Percentiles rank a stretch among this genome's conserved stretches.
phyloP scores from a whole-genome alignment of 116 monocot species.

The Posidonia oceanica region DNA sequence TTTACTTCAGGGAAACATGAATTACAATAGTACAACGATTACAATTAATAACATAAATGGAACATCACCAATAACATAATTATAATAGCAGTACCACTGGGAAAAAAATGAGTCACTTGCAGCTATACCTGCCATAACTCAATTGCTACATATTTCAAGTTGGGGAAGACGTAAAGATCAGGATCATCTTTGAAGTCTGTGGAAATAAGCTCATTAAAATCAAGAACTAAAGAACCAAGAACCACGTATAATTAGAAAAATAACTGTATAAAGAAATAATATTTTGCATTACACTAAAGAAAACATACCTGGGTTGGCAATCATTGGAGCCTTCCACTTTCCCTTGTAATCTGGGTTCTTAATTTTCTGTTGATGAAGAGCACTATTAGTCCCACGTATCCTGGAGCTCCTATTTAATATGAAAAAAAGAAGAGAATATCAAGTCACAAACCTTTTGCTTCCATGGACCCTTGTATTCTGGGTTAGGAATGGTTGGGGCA shows the following conservation, averaged over 20 bases:
- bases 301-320: conserved; percentile 50
- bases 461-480: conserved; percentile 79
- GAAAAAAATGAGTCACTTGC: not conserved
- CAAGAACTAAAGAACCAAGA: not conserved
- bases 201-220: conserved; percentile 5
- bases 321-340: conserved; percentile 65
- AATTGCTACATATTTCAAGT: conserved; percentile 67
- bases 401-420: not conserved
- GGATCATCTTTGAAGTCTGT: conserved; percentile 81
- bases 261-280: not conserved
- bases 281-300: not conserved
- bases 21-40: not conserved
- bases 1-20: too few species aligned
- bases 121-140: conserved; percentile 74
- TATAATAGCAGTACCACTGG: not conserved
- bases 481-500: conserved; percentile 56
- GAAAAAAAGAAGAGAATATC: not conserved
- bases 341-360: conserved; percentile 65
- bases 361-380: conserved; percentile 27
- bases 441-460: conserved; percentile 33
- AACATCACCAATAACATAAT: not conserved
- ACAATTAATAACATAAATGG: not conserved
- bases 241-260: not conserved
- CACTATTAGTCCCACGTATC: not conserved
- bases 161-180: conserved; percentile 47